These are phyloP conservation scores for Hyphochytrium catenoides DNA, from an alignment of 352 stramenopile genomes.

Conservation along the genomic window DNA sequence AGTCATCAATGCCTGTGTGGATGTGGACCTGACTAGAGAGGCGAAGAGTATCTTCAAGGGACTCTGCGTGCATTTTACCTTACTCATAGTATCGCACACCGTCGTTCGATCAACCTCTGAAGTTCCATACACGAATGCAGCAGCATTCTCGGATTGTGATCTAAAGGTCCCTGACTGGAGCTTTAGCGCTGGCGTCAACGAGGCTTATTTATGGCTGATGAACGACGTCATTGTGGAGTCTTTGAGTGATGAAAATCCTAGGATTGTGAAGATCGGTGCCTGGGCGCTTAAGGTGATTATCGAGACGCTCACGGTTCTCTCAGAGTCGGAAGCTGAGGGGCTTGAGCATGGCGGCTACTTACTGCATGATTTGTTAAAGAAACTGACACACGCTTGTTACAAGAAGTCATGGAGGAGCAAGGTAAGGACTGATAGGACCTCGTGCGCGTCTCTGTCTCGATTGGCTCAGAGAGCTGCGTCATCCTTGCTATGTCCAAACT, in stretches of 20 bases:
- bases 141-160: too few species aligned
- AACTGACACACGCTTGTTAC: conserved; percentile 57
- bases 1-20: too few species aligned
- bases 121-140: not conserved
- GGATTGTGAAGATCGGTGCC: conserved; percentile 28
- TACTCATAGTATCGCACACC: conserved; percentile 14
- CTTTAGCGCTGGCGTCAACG: not conserved
- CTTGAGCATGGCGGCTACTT: conserved; percentile 30
- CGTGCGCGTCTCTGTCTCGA: too few species aligned
- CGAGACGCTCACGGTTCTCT: conserved; percentile 13
- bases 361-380: conserved; percentile 42
- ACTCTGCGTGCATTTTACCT: conserved; percentile 28
- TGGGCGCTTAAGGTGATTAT: conserved; percentile 22
- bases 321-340: conserved; percentile 16
- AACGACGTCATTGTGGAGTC: conserved; percentile 23
- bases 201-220: not conserved
- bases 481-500: too few species aligned
- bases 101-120: not conserved
- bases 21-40: conserved; percentile 34
- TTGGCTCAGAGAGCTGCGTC: too few species aligned
- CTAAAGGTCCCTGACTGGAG: too few species aligned
- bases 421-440: too few species aligned
- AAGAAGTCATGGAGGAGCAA: conserved; percentile 58
- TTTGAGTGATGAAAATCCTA: conserved; percentile 27
- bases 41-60: conserved; percentile 25